Percentiles rank a stretch among this genome's conserved stretches.
Conservation (phyloP, 1,139 yeast species). For the Arxiozyma heterogenica region DNA sequence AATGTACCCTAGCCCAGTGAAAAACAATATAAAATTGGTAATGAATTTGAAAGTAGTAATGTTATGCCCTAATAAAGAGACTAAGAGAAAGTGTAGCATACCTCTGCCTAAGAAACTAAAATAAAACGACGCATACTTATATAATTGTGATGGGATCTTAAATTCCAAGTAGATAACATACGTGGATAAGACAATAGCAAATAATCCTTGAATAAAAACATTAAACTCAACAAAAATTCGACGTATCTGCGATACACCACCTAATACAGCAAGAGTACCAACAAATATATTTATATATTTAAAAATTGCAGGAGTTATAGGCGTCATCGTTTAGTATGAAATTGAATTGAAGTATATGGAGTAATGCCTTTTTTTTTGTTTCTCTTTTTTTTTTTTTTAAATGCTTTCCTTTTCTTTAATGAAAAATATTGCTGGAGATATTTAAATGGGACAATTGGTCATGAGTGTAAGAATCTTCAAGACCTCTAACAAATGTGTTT, state of each 20-base stretch:
- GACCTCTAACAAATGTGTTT: too few species aligned
- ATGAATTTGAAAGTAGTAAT: slow-evolving; percentile 44
- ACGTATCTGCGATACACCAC: slow-evolving; percentile 27
- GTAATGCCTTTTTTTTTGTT: too few species aligned
- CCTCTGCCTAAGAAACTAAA: slow-evolving; percentile 85
- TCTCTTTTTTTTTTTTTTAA: too few species aligned
- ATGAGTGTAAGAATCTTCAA: too few species aligned
- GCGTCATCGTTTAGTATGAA: not conserved
- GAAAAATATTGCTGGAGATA: too few species aligned
- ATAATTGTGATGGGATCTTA: slow-evolving; percentile 56
- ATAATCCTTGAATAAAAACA: slow-evolving; percentile 17
- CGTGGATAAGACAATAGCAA: slow-evolving; percentile 48
- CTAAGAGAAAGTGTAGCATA: slow-evolving; percentile 57
- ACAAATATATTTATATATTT: slow-evolving; percentile 55
- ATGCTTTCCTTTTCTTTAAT: too few species aligned
- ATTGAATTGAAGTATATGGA: too few species aligned
- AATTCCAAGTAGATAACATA: slow-evolving; percentile 54
- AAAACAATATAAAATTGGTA: slow-evolving; percentile 45
- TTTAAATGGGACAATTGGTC: too few species aligned
- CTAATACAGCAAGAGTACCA: slow-evolving; percentile 46
- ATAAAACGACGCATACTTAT: slow-evolving; percentile 62
- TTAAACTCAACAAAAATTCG: slow-evolving; percentile 14
- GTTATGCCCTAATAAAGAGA: slow-evolving; percentile 53
- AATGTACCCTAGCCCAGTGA: slow-evolving; percentile 50
- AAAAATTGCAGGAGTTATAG: slow-evolving; percentile 32